Conservation (phyloP, 116 monocot species). For the Phalaenopsis hybrid region DNA sequence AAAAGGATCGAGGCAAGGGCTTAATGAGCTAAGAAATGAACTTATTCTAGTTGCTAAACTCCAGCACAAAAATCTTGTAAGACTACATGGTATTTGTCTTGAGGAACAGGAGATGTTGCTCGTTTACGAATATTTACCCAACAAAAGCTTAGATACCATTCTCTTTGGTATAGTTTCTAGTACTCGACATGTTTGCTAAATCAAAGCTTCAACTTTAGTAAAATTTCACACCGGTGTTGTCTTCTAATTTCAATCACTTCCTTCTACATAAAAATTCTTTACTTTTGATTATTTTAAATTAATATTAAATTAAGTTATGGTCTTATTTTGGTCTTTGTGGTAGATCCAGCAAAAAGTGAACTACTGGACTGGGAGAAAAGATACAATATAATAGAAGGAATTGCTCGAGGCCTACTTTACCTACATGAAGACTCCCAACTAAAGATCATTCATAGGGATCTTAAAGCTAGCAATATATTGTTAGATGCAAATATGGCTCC, state of each 20-base stretch:
- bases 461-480: constrained; percentile 24
- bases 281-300: too few species aligned
- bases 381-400: constrained; percentile 26
- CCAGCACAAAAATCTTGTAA: constrained; percentile 39
- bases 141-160: constrained; percentile 23
- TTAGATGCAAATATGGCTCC: constrained; percentile 21
- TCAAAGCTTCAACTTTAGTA: background rate
- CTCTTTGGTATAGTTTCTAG: background rate
- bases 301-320: too few species aligned
- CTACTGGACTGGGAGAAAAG: constrained; percentile 17
- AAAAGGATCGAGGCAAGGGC: constrained; percentile 23
- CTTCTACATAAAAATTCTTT: background rate
- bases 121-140: constrained; percentile 35
- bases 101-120: constrained; percentile 36
- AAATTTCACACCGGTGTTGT: background rate
- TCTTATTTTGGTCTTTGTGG: background rate
- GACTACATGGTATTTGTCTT: constrained; percentile 27
- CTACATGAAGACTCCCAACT: constrained; percentile 26
- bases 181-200: background rate
- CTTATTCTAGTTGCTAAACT: constrained; percentile 33
- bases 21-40: constrained; percentile 34
- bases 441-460: constrained; percentile 20
- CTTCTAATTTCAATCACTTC: background rate
- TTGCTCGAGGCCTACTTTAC: constrained; percentile 25
- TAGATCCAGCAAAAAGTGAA: constrained; percentile 10